A percentile compares a stretch with the other conserved stretches of the same genome.
These are phyloP conservation scores for Penicillium verrucosum DNA, from an alignment of 2,329 filamentous ascomycete genomes.

Conservation along the genomic window DNA sequence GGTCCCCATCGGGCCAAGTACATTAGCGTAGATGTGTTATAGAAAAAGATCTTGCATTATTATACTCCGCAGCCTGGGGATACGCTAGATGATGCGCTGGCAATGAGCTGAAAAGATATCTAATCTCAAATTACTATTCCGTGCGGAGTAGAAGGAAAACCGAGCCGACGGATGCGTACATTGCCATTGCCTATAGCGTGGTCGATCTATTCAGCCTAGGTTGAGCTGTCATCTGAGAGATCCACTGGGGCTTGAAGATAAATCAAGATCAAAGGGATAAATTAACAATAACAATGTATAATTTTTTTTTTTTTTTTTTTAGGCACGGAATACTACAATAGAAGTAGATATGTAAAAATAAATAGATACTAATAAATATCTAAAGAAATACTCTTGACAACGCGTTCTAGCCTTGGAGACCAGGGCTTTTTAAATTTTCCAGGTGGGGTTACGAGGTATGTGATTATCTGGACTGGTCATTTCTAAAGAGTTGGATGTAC, in stretches of 20 bases:
- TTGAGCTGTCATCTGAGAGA: conserved; percentile 1
- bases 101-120: neutral
- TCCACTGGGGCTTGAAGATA: conserved; percentile 8
- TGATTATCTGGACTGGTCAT: conserved; percentile 4
- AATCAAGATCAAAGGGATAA: neutral
- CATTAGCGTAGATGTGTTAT: neutral
- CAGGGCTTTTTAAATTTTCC: neutral
- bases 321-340: neutral
- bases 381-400: neutral
- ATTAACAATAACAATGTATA: neutral
- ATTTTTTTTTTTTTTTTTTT: no score
- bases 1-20: neutral
- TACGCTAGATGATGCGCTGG: neutral
- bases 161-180: conserved; percentile 1
- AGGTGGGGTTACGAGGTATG: neutral
- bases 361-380: no score
- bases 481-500: neutral
- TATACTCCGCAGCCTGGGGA: neutral
- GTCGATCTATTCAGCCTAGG: conserved; percentile 1
- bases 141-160: neutral
- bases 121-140: neutral
- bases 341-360: neutral
- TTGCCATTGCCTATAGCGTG: conserved; percentile 2
- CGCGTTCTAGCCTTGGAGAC: neutral
- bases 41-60: neutral